Base-by-base conservation (phyloP, 495 filamentous ascomycete species). In the Tuber indicum region DNA sequence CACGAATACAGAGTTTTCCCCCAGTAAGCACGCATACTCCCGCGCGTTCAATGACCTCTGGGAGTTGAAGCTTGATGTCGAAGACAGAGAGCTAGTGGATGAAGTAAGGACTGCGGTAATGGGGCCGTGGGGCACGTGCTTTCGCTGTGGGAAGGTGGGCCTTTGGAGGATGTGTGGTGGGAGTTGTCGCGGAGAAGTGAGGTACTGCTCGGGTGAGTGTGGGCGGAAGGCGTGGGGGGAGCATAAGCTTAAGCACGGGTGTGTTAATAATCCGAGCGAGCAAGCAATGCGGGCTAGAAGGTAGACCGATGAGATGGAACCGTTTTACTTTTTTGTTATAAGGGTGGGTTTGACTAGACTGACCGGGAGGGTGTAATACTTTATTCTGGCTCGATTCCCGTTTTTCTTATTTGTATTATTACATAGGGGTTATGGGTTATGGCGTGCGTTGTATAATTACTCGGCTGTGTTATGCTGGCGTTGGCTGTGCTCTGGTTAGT, bases 81-180 rank as follows among this genome's bases (percentile, higher is more conserved):
- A 80, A 32, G 78, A 80, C 39, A 73, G 78, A 1, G 78, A 77
- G 23, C 75, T 80, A 21, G 73, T 75, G 3, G 78, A 80, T 43
- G 79, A 81, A 23, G 75, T 77, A 45, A 81, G 79, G 49, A 81
- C 79, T 1, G 79, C 79, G 2, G 79, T 81, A 39, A 81, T 81
- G 79, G 79, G 79, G 3, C 79, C 79, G 23, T 81, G 79, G 79
- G 78, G 78, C 14, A 81, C 78, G 1, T 81, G 79, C 49, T 81
- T 81, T 72, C 72, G 72, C 12, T 81, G 79, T 46, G 79, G 78
- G 7, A 75, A 74, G 14, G 78, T 81, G 17, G 79, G 79, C 14
- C 78, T 76, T 52, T 81, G 79, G 79, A 76, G 78, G 69, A 81
- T 81, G 79, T 81, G 79, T 74, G 79, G 79, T 9, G 79, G 79